Percentiles rank a stretch among this genome's conserved stretches.
phyloP scores from a whole-genome alignment of 1,284 basidiomycete genomes.

The Puccinia coronata region DNA sequence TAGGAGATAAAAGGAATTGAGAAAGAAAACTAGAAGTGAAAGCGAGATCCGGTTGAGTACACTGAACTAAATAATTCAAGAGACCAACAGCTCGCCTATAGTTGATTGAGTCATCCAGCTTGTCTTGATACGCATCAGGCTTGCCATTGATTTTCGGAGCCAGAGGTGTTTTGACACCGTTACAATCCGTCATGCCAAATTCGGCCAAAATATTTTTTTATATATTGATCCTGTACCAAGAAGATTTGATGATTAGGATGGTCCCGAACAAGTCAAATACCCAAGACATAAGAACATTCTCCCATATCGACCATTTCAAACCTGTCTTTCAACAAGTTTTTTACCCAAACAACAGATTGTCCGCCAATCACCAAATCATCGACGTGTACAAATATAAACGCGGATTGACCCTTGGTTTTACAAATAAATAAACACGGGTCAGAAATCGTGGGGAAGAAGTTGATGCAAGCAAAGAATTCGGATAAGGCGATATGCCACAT shows the following conservation, averaged over 20 bases:
- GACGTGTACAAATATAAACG: not conserved
- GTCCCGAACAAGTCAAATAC: constrained; percentile 6
- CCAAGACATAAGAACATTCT: not conserved
- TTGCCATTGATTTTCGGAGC: not conserved
- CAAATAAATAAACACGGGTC: not conserved
- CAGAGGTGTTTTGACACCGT: not conserved
- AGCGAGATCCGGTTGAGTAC: constrained; percentile 12
- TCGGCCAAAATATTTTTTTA: constrained; percentile 5
- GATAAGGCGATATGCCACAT: not conserved
- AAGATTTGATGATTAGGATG: not conserved
- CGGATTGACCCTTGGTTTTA: not conserved
- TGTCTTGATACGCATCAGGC: not conserved
- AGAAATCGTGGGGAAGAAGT: not conserved
- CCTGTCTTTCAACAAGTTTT: not conserved
- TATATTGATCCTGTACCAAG: too few relatives aligned
- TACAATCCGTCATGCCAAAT: not conserved
- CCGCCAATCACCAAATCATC: not conserved
- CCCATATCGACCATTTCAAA: constrained; percentile 16
- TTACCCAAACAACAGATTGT: not conserved
- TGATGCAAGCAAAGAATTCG: not conserved
- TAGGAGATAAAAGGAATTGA: not conserved
- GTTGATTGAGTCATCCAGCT: not conserved
- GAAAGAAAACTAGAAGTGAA: not conserved
- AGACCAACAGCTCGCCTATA: constrained; percentile 6
- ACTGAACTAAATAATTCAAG: constrained; percentile 17